Conservation (phyloP, 1,284 basidiomycete species). For the Trametes hirsuta region DNA sequence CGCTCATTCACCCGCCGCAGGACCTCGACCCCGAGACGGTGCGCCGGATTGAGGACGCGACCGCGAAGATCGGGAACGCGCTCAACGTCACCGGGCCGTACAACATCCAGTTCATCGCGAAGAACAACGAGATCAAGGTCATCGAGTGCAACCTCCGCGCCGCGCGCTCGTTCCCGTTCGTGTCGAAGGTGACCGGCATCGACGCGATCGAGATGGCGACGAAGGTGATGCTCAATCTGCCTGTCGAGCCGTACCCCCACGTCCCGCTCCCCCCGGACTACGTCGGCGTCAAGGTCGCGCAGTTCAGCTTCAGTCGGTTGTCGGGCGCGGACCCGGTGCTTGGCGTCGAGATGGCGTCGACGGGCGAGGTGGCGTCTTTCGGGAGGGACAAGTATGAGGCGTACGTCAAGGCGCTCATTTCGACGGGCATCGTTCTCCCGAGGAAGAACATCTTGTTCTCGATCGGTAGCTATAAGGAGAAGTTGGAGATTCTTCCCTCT, state of each 20-base stretch:
- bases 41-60: constrained; percentile 94
- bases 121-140: constrained; percentile 99
- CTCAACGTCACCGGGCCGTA: constrained; percentile 98
- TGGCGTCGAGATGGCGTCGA: constrained; percentile 99
- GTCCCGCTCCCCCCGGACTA: constrained; percentile 88
- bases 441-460: constrained; percentile 97
- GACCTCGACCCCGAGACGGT: constrained; percentile 97
- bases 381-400: constrained; percentile 98
- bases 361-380: constrained; percentile 98
- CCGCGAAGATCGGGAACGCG: constrained; percentile 96
- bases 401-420: constrained; percentile 95
- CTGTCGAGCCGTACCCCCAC: constrained; percentile 91
- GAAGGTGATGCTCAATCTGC: constrained; percentile 94
- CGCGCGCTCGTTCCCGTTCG: constrained; percentile 98
- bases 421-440: constrained; percentile 92
- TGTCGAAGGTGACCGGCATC: constrained; percentile 96
- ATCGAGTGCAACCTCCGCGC: constrained; percentile 99
- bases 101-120: constrained; percentile 99
- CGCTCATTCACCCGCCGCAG: constrained; percentile 96
- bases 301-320: constrained; percentile 96
- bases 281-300: constrained; percentile 98
- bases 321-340: constrained; percentile 97
- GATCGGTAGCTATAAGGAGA: constrained; percentile 96
- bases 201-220: constrained; percentile 99
- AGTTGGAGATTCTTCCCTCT: constrained; percentile 93